Base-by-base conservation (phyloP, 1,284 basidiomycete genomes). In the Volvariella volvacea region DNA sequence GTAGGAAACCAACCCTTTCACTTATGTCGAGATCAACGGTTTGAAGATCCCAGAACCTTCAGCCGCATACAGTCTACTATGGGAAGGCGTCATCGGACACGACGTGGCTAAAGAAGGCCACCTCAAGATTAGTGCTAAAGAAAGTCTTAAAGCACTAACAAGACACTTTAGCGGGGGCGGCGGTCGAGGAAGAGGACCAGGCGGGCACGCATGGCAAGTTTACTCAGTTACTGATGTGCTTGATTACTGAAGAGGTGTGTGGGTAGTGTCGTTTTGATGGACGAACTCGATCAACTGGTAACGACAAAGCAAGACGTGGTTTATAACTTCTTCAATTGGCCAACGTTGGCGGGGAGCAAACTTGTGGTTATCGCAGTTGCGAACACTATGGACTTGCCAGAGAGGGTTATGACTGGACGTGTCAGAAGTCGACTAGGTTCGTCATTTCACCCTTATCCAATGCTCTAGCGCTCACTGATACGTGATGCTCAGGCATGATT, bases 261-360 rank as follows among this genome's bases (percentile, higher is more conserved):
- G 37, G 22, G 30, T 54, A 97, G 92, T 47, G 88, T 99, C 3
- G 92, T 99, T 2, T 71, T 99, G 19, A 97, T 99, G 90, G 95
- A 99, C 60, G 95, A 99, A 65, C 76, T 99, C 1, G 95, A 99
- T 64, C 95, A 98, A 62, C 76, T 99, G 25, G 82, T 99, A 51
- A 98, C 95, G 0, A 73, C 86, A 17, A 95, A 96, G 59, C 95
- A 99, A 64, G 94, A 98, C 53, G 95, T 99, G 2, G 89, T 99
- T 33, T 99, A 99, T 68, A 98, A 98, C 62, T 95, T 99, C 66
- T 99, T 99, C 76, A 98, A 98, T 62, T 99, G 96, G 95, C 96
- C 95, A 1, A 94, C 92, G 8, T 73, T 95, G 47, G 76, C 80
- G 0, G 83, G 83, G 12, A 91, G 88, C 44, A 87, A 88, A 57